These are phyloP conservation scores for Barnettozyma siamensis DNA, from an alignment of 805 yeast species.

Conservation along the genomic window DNA sequence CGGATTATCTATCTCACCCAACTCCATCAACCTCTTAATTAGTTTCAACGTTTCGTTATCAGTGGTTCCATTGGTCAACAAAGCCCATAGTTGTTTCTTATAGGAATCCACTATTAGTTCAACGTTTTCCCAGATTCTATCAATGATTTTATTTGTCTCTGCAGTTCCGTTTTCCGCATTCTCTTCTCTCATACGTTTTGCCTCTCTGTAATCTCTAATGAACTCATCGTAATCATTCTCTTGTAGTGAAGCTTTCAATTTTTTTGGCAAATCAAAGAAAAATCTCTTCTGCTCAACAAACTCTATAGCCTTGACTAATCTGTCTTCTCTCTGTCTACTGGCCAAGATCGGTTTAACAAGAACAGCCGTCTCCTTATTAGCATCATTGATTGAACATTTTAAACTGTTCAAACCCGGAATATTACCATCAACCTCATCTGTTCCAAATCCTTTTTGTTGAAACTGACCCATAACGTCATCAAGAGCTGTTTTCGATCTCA, in stretches of 20 bases:
- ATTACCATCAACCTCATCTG: constrained; percentile 10
- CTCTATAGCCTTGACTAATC: constrained; percentile 42
- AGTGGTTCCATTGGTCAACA: constrained; percentile 26
- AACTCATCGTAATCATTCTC: constrained; percentile 53
- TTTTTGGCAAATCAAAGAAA: constrained; percentile 53
- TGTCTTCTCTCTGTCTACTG: constrained; percentile 41
- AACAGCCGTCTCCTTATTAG: constrained; percentile 47
- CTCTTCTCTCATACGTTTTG: constrained; percentile 28
- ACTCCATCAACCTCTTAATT: constrained; percentile 52
- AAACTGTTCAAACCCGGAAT: constrained; percentile 26
- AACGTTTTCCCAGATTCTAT: constrained; percentile 51
- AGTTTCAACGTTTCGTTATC: constrained; percentile 32
- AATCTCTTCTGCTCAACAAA: constrained; percentile 47
- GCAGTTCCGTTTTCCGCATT: constrained; percentile 11
- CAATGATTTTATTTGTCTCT: constrained; percentile 33
- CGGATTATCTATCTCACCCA: constrained; percentile 63
- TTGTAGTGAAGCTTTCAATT: constrained; percentile 36
- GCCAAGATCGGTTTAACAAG: constrained; percentile 56
- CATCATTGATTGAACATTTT: constrained; percentile 39
- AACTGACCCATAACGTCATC: constrained; percentile 57
- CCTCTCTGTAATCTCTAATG: constrained; percentile 50
- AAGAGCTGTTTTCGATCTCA: constrained; percentile 55
- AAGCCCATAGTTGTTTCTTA: constrained; percentile 47
- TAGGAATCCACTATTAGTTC: constrained; percentile 49
- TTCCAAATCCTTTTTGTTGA: constrained; percentile 29